Conservation (phyloP, 106 monocot genomes). For the Ottelia alismoides region DNA sequence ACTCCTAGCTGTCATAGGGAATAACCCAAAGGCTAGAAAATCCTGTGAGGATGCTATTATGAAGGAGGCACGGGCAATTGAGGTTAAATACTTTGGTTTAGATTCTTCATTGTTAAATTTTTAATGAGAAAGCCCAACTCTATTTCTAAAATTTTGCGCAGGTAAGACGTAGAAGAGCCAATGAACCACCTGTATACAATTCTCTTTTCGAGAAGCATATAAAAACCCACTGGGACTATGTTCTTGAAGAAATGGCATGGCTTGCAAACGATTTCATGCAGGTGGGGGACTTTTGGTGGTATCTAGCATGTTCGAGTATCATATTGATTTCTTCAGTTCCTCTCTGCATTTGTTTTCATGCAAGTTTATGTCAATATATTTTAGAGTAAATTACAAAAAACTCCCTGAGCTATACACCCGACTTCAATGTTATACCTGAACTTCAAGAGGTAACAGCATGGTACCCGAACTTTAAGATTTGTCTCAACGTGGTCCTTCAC, state of each 20-base stretch:
- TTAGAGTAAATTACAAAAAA: no score
- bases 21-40: slow-evolving; percentile 28
- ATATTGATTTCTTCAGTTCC: no score
- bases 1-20: slow-evolving; percentile 20
- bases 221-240: slow-evolving; percentile 95
- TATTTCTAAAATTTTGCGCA: slow-evolving; percentile 19
- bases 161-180: slow-evolving; percentile 55
- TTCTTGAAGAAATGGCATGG: slow-evolving; percentile 98
- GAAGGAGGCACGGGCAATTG: slow-evolving; percentile 64
- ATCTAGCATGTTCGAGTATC: no score
- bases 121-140: not conserved
- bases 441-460: no score
- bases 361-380: no score
- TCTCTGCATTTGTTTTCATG: no score
- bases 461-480: no score
- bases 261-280: slow-evolving; percentile 98
- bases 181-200: slow-evolving; percentile 28
- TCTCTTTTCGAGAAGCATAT: slow-evolving; percentile 29
- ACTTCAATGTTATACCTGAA: no score
- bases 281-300: no score
- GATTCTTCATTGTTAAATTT: not conserved
- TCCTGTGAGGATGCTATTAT: slow-evolving; percentile 70
- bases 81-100: slow-evolving; percentile 31
- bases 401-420: no score
- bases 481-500: no score